Base-by-base conservation (phyloP, 352 stramenopile genomes). In the Pythium folliculosum region DNA sequence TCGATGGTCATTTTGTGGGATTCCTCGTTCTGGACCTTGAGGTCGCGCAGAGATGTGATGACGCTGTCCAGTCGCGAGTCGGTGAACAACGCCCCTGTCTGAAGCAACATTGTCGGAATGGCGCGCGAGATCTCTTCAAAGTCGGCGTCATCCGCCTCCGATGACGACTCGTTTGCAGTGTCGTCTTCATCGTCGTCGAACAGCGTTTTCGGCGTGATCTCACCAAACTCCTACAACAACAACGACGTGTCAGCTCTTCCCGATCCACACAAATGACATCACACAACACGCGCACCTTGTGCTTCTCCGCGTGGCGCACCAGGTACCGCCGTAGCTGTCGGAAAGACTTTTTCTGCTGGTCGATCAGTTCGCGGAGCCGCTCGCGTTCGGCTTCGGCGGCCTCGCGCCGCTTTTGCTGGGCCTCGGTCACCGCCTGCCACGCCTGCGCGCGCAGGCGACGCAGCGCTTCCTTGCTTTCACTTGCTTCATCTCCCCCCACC, bases 391-490 rank as follows among this genome's bases (percentile, higher is more conserved):
- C 7, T 35, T 65, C 59, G 13, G 59, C 59, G 0, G 59, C 59
- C n/a, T 65, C 59, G 16, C 59, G 45, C 9, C 59, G 59, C 22
- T 58, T 57, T 32, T 50, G 30, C 35, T 65, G 59, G n/a, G 30
- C 5, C 60, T 67, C 51, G 23, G 37, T 48, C 40, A 67, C 48
- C 10, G 50, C 49, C 60, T 67, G 60, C 60, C 60, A 67, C 22
- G 40, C 60, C 19, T 60, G 30, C 23, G 60, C 60, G 9, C 49
- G 60, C 21, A 59, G 23, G 6, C 52, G 58, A 3, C 51, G 17
- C 68, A 60, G 12, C 65, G 69, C 5, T 51, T 63, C 47, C 55
- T 52, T n/a, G 66, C 17, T 12, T 65, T 23, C 6, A 53, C 19
- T n/a, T 60, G 70, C 16, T 60, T 57, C 3, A 43, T 67, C 32